phyloP scores from a whole-genome alignment of 2,329 filamentous ascomycete species.

The Beauveria sp. region DNA sequence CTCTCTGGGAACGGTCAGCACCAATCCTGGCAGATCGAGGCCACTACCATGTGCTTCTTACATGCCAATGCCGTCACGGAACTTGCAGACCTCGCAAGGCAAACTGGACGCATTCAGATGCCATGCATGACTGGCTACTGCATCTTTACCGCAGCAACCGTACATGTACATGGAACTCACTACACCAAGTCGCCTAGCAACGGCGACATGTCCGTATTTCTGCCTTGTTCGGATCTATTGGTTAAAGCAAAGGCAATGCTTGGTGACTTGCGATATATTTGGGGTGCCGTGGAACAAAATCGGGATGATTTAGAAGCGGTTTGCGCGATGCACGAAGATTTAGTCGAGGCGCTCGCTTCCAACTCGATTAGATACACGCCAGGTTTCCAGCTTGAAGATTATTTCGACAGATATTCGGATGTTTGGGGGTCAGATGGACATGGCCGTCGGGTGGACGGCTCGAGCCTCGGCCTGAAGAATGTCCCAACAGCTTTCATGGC shows the following conservation, averaged over 20 bases:
- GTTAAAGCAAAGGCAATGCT: constrained; percentile 74
- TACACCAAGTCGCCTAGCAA: constrained; percentile 51
- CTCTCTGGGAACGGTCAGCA: constrained; percentile 74
- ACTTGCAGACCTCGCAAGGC: constrained; percentile 69
- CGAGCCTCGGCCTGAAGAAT: constrained; percentile 65
- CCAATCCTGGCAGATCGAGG: constrained; percentile 88
- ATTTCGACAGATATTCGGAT: constrained; percentile 70
- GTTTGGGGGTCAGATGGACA: constrained; percentile 51
- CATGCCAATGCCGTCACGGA: constrained; percentile 85
- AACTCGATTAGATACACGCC: constrained; percentile 64
- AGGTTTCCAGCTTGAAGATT: constrained; percentile 79
- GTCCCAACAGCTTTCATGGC: constrained; percentile 52
- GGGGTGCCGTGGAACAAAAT: constrained; percentile 74
- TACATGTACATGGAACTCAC: constrained; percentile 79
- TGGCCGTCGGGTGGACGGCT: constrained; percentile 59
- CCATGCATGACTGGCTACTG: constrained; percentile 82
- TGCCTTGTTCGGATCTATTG: constrained; percentile 59
- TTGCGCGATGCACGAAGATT: constrained; percentile 68
- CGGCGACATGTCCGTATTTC: constrained; percentile 55
- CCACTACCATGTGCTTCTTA: constrained; percentile 77
- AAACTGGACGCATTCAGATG: constrained; percentile 71
- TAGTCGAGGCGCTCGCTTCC: constrained; percentile 64
- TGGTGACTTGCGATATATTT: constrained; percentile 64
- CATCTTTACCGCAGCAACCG: constrained; percentile 77
- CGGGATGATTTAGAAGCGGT: constrained; percentile 70